These are phyloP conservation scores for Paecilomyces sp. DNA, from an alignment of 2,329 filamentous ascomycete genomes.

Conservation along the genomic window DNA sequence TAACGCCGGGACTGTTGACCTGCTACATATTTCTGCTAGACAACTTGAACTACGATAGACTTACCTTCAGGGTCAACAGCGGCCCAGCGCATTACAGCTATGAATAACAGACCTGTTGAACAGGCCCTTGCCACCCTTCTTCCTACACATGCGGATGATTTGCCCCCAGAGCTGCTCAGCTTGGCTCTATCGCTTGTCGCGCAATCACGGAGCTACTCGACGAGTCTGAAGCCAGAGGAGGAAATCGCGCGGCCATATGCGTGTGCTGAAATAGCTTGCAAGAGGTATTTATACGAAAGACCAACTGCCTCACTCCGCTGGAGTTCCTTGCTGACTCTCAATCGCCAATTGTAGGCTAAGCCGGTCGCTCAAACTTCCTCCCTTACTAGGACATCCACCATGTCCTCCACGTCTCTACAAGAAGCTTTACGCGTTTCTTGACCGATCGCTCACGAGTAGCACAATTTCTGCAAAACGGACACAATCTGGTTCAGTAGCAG, in stretches of 20 bases:
- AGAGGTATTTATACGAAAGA: constrained; percentile 49
- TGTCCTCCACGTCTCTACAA: constrained; percentile 76
- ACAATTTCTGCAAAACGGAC: constrained; percentile 27
- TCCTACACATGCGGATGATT: constrained; percentile 60
- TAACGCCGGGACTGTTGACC: not conserved
- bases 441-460: constrained; percentile 53
- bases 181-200: constrained; percentile 67
- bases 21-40: not conserved
- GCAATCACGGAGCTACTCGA: constrained; percentile 71
- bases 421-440: constrained; percentile 73
- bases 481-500: constrained; percentile 13
- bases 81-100: constrained; percentile 28
- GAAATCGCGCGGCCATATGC: constrained; percentile 80
- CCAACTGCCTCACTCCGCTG: not conserved
- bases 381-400: constrained; percentile 67
- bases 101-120: constrained; percentile 66
- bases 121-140: constrained; percentile 66
- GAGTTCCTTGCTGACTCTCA: not conserved
- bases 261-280: constrained; percentile 84
- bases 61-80: not conserved
- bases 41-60: constrained; percentile 6
- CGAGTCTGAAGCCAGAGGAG: constrained; percentile 73
- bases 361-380: constrained; percentile 66
- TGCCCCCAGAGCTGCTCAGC: constrained; percentile 64
- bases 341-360: constrained; percentile 53